These are phyloP conservation scores for Echinochloa phyllopogon DNA, from an alignment of 176 grass and related monocot species.

Conservation along the genomic window DNA sequence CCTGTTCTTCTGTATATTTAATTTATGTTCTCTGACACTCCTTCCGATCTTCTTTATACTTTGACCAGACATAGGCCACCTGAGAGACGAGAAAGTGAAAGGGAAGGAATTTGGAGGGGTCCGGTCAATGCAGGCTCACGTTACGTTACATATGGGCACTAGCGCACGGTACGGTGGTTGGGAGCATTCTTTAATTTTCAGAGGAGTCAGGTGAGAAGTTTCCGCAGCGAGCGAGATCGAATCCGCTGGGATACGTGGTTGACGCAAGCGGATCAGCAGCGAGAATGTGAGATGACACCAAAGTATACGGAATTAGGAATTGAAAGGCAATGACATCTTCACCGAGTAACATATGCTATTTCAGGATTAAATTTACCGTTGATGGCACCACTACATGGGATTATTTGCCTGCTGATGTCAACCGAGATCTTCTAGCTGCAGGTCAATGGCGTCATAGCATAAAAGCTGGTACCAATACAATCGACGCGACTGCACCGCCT, in stretches of 20 bases:
- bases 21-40: neutral
- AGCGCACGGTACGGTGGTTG: neutral
- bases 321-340: neutral
- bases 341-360: neutral
- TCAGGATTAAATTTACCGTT: neutral
- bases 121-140: constrained; percentile 40
- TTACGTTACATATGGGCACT: neutral
- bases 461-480: too few relatives aligned
- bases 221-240: constrained; percentile 2
- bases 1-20: neutral
- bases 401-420: neutral
- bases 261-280: constrained; percentile 20
- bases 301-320: neutral
- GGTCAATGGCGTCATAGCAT: constrained; percentile 28
- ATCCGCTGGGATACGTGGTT: constrained; percentile 41
- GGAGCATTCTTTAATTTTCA: neutral
- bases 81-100: neutral
- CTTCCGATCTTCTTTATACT: neutral
- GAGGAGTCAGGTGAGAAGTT: constrained; percentile 44
- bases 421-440: neutral
- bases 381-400: neutral
- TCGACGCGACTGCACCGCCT: too few relatives aligned
- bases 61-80: constrained; percentile 31
- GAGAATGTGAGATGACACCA: neutral
- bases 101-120: neutral